phyloP scores from a whole-genome alignment of 495 filamentous ascomycete genomes.

The Hamigera avellanea region DNA sequence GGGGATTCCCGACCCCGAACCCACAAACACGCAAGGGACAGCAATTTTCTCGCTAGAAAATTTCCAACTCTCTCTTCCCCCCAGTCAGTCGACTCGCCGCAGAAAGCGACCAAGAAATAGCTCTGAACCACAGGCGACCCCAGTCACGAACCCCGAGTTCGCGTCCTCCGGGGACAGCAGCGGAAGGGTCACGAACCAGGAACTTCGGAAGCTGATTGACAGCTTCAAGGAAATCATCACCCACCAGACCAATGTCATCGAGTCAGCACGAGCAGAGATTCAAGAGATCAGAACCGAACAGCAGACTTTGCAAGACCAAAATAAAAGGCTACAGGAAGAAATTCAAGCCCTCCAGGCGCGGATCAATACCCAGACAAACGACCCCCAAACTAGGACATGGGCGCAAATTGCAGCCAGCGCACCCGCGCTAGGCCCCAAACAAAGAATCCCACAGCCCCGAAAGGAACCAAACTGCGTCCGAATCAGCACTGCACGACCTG shows the following conservation, averaged over 20 bases:
- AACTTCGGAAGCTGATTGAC: slow-evolving; percentile 1
- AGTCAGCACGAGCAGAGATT: slow-evolving; percentile 2
- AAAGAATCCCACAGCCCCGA: not conserved
- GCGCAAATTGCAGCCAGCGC: slow-evolving; percentile 1
- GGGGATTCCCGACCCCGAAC: too few species aligned
- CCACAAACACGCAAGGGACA: too few species aligned
- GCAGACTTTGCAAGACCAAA: slow-evolving; percentile 3
- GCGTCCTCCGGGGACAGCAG: not conserved
- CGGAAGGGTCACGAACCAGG: slow-evolving; percentile 2
- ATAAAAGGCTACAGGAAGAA: slow-evolving; percentile 6
- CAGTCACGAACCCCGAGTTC: too few species aligned
- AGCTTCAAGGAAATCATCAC: slow-evolving; percentile 4
- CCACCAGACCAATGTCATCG: slow-evolving; percentile 2
- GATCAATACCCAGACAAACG: too few species aligned
- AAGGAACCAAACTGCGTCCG: slow-evolving; percentile 5
- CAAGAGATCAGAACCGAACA: slow-evolving; percentile 5
- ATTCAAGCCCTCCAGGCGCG: too few species aligned
- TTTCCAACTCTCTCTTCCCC: too few species aligned
- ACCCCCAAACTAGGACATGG: too few species aligned
- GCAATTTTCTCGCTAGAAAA: too few species aligned
- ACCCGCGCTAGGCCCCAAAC: not conserved
- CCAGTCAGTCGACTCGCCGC: too few species aligned
- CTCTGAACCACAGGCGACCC: too few species aligned
- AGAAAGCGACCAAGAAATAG: too few species aligned
- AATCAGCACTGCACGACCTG: slow-evolving; percentile 3